These are phyloP conservation scores for Lactarius psammicola DNA, from an alignment of 768 basidiomycete genomes.

Conservation along the genomic window DNA sequence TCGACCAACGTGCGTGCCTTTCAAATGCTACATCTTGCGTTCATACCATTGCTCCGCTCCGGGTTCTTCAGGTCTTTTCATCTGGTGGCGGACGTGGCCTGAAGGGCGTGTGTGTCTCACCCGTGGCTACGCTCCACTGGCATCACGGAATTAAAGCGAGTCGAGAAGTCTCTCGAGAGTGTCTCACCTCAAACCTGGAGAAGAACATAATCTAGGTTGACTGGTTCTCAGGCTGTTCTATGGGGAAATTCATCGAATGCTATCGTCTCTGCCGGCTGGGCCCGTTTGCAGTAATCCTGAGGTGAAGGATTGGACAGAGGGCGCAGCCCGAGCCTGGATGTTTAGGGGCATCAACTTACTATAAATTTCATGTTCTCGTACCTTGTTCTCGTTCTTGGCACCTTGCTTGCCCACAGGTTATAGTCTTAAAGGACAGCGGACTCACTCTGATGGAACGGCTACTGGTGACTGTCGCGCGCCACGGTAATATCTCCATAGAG, in stretches of 20 bases:
- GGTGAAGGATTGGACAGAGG: background rate
- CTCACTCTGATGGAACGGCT: background rate
- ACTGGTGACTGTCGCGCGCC: background rate
- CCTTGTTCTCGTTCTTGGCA: background rate
- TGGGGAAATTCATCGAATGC: background rate
- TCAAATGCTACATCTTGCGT: background rate
- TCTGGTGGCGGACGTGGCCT: background rate
- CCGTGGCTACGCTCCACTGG: background rate
- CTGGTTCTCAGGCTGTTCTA: background rate
- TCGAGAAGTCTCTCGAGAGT: background rate
- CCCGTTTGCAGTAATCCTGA: background rate
- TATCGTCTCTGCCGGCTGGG: background rate
- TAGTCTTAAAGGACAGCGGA: background rate
- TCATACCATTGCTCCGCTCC: background rate
- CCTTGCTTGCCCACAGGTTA: background rate
- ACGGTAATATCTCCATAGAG: constrained; percentile 7
- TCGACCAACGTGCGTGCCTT: background rate
- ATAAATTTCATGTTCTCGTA: background rate
- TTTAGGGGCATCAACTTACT: background rate
- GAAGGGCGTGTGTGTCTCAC: background rate
- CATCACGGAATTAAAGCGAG: background rate
- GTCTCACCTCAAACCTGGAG: background rate
- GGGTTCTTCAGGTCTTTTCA: background rate
- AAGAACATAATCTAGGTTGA: background rate
- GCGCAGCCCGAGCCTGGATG: background rate